Percentiles rank a stretch among this genome's conserved stretches.
phyloP scores from a whole-genome alignment of 2,329 filamentous ascomycete genomes.

The Stachybotrys echinatus region DNA sequence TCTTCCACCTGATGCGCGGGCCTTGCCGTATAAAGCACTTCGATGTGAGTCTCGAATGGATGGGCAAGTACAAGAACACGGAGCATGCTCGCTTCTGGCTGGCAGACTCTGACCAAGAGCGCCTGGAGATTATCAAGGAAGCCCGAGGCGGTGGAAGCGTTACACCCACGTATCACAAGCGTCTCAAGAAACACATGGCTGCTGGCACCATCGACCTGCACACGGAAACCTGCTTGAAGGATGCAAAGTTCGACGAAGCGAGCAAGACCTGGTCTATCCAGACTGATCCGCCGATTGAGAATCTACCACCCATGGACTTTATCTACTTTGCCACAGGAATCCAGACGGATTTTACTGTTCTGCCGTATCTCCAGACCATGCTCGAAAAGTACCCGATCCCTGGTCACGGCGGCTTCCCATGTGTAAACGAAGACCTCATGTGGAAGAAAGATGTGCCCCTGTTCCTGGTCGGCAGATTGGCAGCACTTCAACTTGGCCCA shows the following conservation, averaged over 20 bases:
- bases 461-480: conserved; percentile 65
- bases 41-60: conserved; percentile 72
- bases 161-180: conserved; percentile 61
- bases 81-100: conserved; percentile 75
- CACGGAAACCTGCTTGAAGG: conserved; percentile 50
- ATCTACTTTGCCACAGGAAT: conserved; percentile 75
- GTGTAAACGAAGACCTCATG: conserved; percentile 69
- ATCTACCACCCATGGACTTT: conserved; percentile 57
- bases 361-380: conserved; percentile 59
- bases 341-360: conserved; percentile 52
- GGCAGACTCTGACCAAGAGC: conserved; percentile 65
- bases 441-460: conserved; percentile 70
- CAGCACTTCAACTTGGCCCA: conserved; percentile 63
- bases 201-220: conserved; percentile 48
- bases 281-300: conserved; percentile 45
- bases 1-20: conserved; percentile 65
- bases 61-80: conserved; percentile 75
- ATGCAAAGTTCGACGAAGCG: conserved; percentile 42
- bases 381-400: conserved; percentile 55
- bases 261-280: conserved; percentile 33
- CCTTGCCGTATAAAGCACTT: conserved; percentile 64
- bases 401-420: conserved; percentile 62
- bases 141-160: conserved; percentile 75
- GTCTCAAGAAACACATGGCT: conserved; percentile 56
- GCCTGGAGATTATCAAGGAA: conserved; percentile 57